phyloP scores from a whole-genome alignment of 2,329 filamentous ascomycete species.

The Trichoderma breve region DNA sequence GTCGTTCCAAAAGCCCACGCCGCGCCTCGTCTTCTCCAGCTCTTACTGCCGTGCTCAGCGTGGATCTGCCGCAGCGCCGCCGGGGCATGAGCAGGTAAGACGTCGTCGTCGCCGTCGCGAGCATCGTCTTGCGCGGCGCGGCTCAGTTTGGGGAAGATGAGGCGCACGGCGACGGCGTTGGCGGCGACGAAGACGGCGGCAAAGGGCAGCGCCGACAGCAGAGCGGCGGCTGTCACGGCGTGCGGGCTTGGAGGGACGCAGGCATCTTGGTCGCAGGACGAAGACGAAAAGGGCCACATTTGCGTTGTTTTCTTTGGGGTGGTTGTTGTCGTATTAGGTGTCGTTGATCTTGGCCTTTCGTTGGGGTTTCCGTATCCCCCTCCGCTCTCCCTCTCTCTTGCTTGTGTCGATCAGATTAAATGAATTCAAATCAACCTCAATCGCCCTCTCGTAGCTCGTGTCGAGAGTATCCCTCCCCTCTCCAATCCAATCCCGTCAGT shows the following conservation, averaged over 20 bases:
- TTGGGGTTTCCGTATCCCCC: background rate
- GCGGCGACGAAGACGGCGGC: constrained; percentile 66
- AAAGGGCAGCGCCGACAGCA: constrained; percentile 67
- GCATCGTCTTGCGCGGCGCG: constrained; percentile 46
- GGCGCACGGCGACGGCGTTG: constrained; percentile 60
- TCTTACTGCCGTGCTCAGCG: constrained; percentile 56
- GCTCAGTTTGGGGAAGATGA: constrained; percentile 71
- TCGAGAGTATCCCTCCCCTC: background rate
- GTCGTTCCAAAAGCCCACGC: constrained; percentile 72
- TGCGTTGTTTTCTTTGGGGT: background rate
- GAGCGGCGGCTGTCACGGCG: constrained; percentile 43
- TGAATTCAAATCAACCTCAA: background rate
- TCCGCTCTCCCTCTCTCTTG: background rate
- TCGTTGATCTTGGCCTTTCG: background rate
- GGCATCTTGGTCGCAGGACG: constrained; percentile 54
- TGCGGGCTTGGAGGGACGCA: constrained; percentile 49
- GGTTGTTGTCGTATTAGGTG: background rate
- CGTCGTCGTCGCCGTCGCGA: constrained; percentile 58
- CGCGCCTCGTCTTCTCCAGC: constrained; percentile 49
- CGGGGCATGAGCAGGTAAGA: constrained; percentile 62
- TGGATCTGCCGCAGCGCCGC: constrained; percentile 57
- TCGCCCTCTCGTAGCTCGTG: background rate
- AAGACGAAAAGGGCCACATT: constrained; percentile 43
- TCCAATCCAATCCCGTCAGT: background rate
- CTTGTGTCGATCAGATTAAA: background rate